Base-by-base conservation (phyloP, 352 stramenopile species). In the Phytophthora brassicae region DNA sequence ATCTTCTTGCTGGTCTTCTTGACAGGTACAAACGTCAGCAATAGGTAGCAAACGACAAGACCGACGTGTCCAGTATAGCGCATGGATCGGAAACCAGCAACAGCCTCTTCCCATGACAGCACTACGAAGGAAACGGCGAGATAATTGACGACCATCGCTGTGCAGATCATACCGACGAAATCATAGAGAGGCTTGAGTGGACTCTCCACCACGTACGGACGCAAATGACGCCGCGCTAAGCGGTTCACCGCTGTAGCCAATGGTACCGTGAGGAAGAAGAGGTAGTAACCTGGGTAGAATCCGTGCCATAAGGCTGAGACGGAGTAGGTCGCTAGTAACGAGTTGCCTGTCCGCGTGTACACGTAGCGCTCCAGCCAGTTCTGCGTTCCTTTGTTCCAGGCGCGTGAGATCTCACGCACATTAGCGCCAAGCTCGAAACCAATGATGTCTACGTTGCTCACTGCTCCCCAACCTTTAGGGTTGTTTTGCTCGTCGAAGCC, bases 261-360 rank as follows among this genome's bases (percentile, higher is more conserved):
- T 16, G 84, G 79, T 26, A 92, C 73, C 66, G 59, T 63, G 7
- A 58, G 39, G 79, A 99, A 99, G 72, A 98, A 98, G 11, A 98
- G 65, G 74, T 98, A 99, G 81, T 99, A 99, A 13, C 96, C 96
- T 9, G 96, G 95, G 70, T 99, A 99, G 63, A 99, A 99, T n/a
- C 97, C 97, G 75, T 99, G 97, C 97, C 97, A 99, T 49, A 99
- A 87, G 0, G 96, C 96, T 33, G 91, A 98, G 38, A 98, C 83
- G 7, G 90, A 88, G 78, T 99, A 99, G 19, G 95, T 98, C 9
- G 88, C 90, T 23, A 97, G 51, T 7, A 99, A 68, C 51, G 85
- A 98, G 69, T 97, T 97, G 60, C 79, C 79, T 2, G 92, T 98
- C 41, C 97, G 91, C n/a, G 94, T 92, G 81, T 99, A 99, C 16